Conservation (phyloP, 1,139 yeast species). For the Geotrichum reessii region DNA sequence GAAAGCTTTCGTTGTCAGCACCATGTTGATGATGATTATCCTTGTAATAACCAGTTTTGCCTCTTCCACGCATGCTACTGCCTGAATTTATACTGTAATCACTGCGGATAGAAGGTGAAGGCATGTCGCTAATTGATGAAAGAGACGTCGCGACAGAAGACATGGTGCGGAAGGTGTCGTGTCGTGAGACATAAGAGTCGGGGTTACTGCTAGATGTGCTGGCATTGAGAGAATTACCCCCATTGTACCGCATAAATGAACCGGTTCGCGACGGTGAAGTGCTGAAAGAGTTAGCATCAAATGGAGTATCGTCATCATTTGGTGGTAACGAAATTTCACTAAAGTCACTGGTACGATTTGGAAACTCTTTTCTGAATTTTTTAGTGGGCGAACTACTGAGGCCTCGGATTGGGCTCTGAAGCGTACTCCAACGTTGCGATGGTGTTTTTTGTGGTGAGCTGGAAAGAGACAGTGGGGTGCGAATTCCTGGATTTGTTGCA, state of each 20-base stretch:
- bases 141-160: constrained; percentile 27
- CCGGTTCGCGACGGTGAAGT: constrained; percentile 9
- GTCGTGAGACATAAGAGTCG: constrained; percentile 25
- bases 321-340: constrained; percentile 22
- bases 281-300: constrained; percentile 30
- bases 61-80: constrained; percentile 49
- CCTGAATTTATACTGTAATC: constrained; percentile 88
- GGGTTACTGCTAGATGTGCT: constrained; percentile 1
- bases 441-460: constrained; percentile 1
- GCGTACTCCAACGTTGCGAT: not conserved
- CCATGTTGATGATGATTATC: constrained; percentile 8
- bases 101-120: constrained; percentile 39
- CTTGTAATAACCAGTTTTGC: constrained; percentile 10
- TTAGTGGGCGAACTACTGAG: not conserved
- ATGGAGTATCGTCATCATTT: constrained; percentile 25
- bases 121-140: constrained; percentile 25
- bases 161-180: constrained; percentile 27
- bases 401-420: constrained; percentile 3
- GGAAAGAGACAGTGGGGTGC: not conserved
- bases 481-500: not conserved
- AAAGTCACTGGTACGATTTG: constrained; percentile 23
- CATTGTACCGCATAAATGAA: not conserved
- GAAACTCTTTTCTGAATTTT: not conserved
- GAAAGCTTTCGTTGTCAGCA: constrained; percentile 30
- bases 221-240: not conserved